Percentiles rank a stretch among this genome's conserved stretches.
Conservation (phyloP, 768 basidiomycete genomes). For the Mycena haematopus region DNA sequence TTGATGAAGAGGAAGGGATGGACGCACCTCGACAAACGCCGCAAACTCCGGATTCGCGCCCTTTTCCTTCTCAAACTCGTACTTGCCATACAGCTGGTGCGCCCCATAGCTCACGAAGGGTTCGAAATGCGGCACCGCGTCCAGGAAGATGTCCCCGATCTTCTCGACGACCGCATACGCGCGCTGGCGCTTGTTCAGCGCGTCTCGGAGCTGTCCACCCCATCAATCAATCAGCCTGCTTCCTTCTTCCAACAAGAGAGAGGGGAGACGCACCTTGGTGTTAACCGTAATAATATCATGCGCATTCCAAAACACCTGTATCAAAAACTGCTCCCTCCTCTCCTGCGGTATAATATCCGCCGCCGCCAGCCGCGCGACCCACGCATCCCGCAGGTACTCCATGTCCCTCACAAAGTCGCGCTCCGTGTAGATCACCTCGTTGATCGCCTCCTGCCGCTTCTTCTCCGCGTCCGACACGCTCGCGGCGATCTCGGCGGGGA, state of each 20-base stretch:
- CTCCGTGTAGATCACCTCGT: conserved; percentile 94
- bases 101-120: conserved; percentile 97
- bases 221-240: no score
- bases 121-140: conserved; percentile 83
- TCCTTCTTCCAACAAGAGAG: no score
- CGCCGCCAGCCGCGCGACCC: conserved; percentile 87
- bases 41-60: conserved; percentile 90
- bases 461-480: conserved; percentile 93
- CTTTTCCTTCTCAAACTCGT: conserved; percentile 99
- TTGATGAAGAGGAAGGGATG: neutral
- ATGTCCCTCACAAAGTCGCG: conserved; percentile 97
- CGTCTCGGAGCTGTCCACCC: conserved; percentile 75
- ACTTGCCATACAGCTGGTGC: conserved; percentile 97
- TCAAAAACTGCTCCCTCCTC: conserved; percentile 83
- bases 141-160: conserved; percentile 90
- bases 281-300: conserved; percentile 93
- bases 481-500: conserved; percentile 92
- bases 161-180: conserved; percentile 90
- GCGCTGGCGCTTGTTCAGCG: conserved; percentile 94
- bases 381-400: conserved; percentile 97
- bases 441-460: conserved; percentile 96
- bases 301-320: conserved; percentile 98
- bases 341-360: conserved; percentile 75
- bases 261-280: conserved; percentile 41
- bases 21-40: conserved; percentile 88